Base-by-base conservation (phyloP, 1,284 basidiomycete genomes). In the Boletus semigastroideus region DNA sequence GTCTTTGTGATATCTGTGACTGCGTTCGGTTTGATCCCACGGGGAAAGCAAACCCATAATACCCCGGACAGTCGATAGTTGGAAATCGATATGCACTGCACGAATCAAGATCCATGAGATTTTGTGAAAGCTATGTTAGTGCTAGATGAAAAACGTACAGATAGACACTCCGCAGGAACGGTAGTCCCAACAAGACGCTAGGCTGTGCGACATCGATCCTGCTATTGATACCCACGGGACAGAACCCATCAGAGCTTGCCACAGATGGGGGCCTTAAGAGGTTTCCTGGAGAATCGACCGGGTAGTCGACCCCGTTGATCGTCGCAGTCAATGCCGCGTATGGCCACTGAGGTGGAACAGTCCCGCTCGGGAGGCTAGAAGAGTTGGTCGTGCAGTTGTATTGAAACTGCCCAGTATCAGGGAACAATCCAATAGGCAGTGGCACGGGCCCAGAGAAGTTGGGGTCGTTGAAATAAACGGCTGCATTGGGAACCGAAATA, bases 261-360 rank as follows among this genome's bases (percentile, higher is more conserved):
- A 2, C 7, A 5, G 47, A 40, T n/a, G 16, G 11, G 0, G 64
- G 64, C 11, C 62, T 46, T 12, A 70, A 28, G 33, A 67, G 46
- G 41, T 66, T 64, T 20, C 52, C 46, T 0, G 45, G 14, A 1
- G 65, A 66, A 39, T 70, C 65, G 2, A 67, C 58, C 28, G 38
- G 62, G 46, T 70, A 67, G 40, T 70, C 67, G 28, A 70, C 59
- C 1, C 66, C 67, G 17, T 70, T 67, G 49, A 70, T 68, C 1
- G 57, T 64, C 13, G 50, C 42, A 14, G 60, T 58, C 37, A 67
- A 48, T 36, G 67, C 53, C 5, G 65, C 57, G 36, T 64, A 69
- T 1, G 64, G 59, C 1, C 43, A 53, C 19, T 48, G 34, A 14
- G 63, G 55, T 1, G 49, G 39, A 30, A 10, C 27, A 17, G 51